Evolutionary conservation across 495 filamentous ascomycete species (phyloP).

Genomic region (Penicillium tannophilum): DNA sequence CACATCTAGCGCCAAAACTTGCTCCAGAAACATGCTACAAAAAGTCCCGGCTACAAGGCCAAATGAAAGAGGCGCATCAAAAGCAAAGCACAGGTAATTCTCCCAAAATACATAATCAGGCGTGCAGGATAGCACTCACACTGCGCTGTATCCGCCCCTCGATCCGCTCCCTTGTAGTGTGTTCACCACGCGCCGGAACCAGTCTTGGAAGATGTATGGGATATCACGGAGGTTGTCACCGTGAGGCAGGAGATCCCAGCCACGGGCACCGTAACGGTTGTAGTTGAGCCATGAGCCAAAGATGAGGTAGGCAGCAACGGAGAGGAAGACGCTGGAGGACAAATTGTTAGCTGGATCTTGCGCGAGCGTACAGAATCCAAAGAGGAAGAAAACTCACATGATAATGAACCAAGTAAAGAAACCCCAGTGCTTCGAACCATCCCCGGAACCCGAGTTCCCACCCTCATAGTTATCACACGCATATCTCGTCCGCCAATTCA

Average conservation of each 20-base stretch:
- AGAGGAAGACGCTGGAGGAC: constrained; percentile 68
- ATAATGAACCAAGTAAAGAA: constrained; percentile 98
- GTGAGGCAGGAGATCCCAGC: constrained; percentile 95
- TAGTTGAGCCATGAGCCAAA: constrained; percentile 99
- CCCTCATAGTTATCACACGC: constrained; percentile 67
- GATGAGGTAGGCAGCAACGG: constrained; percentile 87
- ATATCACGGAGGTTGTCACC: constrained; percentile 89
- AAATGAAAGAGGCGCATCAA: not conserved
- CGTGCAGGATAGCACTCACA: constrained; percentile 48
- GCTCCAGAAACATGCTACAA: constrained; percentile 4
- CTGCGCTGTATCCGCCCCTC: constrained; percentile 91
- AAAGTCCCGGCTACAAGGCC: not conserved
- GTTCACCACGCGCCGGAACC: constrained; percentile 72
- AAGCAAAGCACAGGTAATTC: not conserved
- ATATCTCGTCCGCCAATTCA: constrained; percentile 85
- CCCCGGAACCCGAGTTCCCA: constrained; percentile 37
- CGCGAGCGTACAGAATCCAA: not conserved
- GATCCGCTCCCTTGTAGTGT: constrained; percentile 79
- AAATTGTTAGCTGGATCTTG: not conserved
- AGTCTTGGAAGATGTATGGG: constrained; percentile 91
- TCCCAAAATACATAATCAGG: constrained; percentile 8
- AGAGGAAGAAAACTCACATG: constrained; percentile 64
- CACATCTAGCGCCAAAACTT: constrained; percentile 10
- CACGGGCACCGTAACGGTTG: constrained; percentile 90
- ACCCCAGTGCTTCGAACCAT: constrained; percentile 65